These are phyloP conservation scores for Mycena olivaceomarginata DNA, from an alignment of 768 basidiomycete genomes.

Conservation along the genomic window DNA sequence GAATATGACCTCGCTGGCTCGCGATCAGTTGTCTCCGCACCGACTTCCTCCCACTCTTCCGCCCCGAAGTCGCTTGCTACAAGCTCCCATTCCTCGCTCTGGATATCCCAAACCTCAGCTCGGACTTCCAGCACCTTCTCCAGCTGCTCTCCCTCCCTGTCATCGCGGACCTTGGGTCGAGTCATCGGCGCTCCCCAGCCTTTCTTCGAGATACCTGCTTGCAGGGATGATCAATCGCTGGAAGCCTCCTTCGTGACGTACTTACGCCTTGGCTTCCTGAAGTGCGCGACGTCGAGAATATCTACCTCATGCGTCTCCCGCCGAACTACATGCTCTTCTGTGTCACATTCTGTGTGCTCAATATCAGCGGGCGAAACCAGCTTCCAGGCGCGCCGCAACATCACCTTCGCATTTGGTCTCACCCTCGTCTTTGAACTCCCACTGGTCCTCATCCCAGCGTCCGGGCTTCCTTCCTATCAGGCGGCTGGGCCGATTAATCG, in stretches of 20 bases:
- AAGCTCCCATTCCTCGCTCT: constrained; percentile 35
- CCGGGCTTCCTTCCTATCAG: constrained; percentile 1
- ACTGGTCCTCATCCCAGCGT: not conserved
- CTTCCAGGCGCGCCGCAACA: not conserved
- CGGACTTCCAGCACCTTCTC: constrained; percentile 42
- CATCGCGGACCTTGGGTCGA: constrained; percentile 45
- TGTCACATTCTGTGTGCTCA: constrained; percentile 30
- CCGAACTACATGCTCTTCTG: not conserved
- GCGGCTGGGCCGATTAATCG: not conserved
- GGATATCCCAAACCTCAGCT: constrained; percentile 19
- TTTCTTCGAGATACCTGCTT: constrained; percentile 50
- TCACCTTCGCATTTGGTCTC: not conserved
- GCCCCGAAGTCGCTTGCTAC: constrained; percentile 13
- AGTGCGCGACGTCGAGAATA: constrained; percentile 55
- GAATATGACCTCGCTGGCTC: constrained; percentile 14
- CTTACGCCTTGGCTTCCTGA: constrained; percentile 55
- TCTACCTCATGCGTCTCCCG: not conserved
- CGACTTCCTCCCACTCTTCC: constrained; percentile 53
- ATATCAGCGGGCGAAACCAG: not conserved
- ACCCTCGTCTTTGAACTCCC: not conserved
- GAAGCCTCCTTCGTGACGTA: not conserved
- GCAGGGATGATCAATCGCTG: not conserved
- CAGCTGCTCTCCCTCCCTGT: constrained; percentile 28
- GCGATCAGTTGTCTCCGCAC: constrained; percentile 35
- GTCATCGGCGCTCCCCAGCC: constrained; percentile 48